Conservation (phyloP, 345 rosid species). For the Lepidium didymum region DNA sequence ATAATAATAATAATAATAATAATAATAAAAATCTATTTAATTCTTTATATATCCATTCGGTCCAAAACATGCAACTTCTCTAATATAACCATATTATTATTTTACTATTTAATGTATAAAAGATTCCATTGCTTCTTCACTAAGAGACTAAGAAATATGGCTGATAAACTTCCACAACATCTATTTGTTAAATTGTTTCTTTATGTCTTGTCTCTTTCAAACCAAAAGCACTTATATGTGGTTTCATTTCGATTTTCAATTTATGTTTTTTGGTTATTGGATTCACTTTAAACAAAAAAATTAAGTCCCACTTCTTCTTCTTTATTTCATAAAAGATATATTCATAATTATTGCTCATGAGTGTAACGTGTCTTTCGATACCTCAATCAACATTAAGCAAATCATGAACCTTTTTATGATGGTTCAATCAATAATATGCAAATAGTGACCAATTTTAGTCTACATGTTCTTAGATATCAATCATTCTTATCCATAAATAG, state of each 20-base stretch:
- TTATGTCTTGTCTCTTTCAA: constrained; percentile 30
- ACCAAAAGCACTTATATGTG: constrained; percentile 22
- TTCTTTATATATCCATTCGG: not conserved
- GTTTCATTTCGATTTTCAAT: constrained; percentile 3
- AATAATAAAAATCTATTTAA: not conserved
- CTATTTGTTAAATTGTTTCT: constrained; percentile 17
- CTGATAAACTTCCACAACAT: constrained; percentile 12
- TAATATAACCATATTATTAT: not conserved
- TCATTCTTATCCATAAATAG: constrained; percentile 1
- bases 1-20: no score
- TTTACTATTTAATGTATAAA: not conserved
- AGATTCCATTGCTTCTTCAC: constrained; percentile 25
- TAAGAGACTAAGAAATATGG: constrained; percentile 24
- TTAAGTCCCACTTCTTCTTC: constrained; percentile 12
- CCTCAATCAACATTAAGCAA: constrained; percentile 11
- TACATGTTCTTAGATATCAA: constrained; percentile 5
- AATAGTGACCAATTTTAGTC: not conserved
- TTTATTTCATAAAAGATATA: constrained; percentile 1
- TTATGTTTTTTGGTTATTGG: constrained; percentile 21
- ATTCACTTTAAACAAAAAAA: constrained; percentile 21
- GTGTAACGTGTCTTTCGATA: constrained; percentile 18
- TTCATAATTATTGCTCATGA: constrained; percentile 19
- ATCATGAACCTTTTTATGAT: not conserved
- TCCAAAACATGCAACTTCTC: not conserved
- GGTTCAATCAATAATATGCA: constrained; percentile 10